Percentiles rank a stretch among this genome's conserved stretches.
Evolutionary conservation across 2,329 filamentous ascomycete species (phyloP).

Genomic region (Beauveria sp.): DNA sequence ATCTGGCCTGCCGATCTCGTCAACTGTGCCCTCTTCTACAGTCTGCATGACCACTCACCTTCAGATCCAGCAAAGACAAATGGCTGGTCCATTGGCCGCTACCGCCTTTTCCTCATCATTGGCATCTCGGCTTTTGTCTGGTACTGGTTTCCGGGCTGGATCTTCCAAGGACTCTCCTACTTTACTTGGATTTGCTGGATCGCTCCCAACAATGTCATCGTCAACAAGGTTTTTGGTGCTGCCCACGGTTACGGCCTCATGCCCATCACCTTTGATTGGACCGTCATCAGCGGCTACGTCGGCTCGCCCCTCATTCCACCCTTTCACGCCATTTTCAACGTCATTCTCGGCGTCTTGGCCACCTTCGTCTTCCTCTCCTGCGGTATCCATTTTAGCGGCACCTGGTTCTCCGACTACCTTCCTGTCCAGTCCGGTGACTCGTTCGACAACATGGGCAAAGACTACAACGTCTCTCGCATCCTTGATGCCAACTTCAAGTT

Average conservation of each 20-base stretch:
- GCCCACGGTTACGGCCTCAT: slow-evolving; percentile 51
- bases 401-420: slow-evolving; percentile 52
- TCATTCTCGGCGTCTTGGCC: slow-evolving; percentile 42
- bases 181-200: slow-evolving; percentile 58
- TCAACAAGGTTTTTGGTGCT: slow-evolving; percentile 57
- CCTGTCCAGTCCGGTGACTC: slow-evolving; percentile 53
- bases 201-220: slow-evolving; percentile 49
- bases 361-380: slow-evolving; percentile 52
- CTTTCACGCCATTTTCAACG: slow-evolving; percentile 49
- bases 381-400: slow-evolving; percentile 49
- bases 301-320: slow-evolving; percentile 44
- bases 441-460: slow-evolving; percentile 55
- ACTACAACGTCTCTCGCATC: slow-evolving; percentile 55
- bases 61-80: slow-evolving; percentile 42
- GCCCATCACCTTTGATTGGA: slow-evolving; percentile 53
- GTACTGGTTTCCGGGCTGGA: slow-evolving; percentile 57
- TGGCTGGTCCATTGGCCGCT: slow-evolving; percentile 58
- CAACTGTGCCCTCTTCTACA: slow-evolving; percentile 44
- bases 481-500: slow-evolving; percentile 49
- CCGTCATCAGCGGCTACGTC: slow-evolving; percentile 40
- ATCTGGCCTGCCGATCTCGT: slow-evolving; percentile 50
- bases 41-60: slow-evolving; percentile 36
- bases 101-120: slow-evolving; percentile 53
- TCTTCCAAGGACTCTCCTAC: slow-evolving; percentile 54
- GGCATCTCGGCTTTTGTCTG: slow-evolving; percentile 43